phyloP scores from a whole-genome alignment of 345 rosid genomes.

The Eucalyptus polybractea region DNA sequence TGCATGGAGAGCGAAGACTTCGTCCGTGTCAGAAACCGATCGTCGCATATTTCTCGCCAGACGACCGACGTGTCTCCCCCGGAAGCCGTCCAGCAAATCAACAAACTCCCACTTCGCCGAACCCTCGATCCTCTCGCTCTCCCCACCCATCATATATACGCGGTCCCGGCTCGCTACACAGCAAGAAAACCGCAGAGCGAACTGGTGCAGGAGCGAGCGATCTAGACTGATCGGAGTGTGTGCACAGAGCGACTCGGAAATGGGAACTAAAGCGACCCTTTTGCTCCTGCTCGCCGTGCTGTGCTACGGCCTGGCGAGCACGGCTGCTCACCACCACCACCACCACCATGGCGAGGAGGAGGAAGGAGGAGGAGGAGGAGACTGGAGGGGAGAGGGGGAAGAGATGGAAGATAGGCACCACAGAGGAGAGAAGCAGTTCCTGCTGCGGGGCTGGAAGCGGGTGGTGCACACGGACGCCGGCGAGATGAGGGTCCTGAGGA shows the following conservation, averaged over 20 bases:
- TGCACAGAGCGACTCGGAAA: neutral
- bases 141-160: neutral
- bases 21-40: neutral
- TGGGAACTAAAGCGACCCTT: neutral
- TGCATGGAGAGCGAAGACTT: neutral
- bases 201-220: neutral
- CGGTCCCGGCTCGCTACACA: neutral
- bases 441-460: constrained; percentile 37
- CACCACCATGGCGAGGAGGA: neutral
- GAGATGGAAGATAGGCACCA: neutral
- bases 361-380: neutral
- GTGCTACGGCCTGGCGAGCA: neutral
- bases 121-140: neutral
- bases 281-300: neutral
- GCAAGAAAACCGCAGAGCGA: neutral
- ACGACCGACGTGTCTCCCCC: neutral
- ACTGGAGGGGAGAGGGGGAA: neutral
- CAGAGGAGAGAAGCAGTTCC: constrained; percentile 18
- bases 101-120: neutral
- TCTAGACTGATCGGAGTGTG: neutral
- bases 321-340: neutral
- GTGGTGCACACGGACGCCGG: constrained; percentile 78
- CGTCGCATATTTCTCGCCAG: neutral
- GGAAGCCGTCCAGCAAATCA: neutral
- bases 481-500: constrained; percentile 45